These are phyloP conservation scores for Claviceps sp. DNA, from an alignment of 2,329 filamentous ascomycete species.

Conservation along the genomic window DNA sequence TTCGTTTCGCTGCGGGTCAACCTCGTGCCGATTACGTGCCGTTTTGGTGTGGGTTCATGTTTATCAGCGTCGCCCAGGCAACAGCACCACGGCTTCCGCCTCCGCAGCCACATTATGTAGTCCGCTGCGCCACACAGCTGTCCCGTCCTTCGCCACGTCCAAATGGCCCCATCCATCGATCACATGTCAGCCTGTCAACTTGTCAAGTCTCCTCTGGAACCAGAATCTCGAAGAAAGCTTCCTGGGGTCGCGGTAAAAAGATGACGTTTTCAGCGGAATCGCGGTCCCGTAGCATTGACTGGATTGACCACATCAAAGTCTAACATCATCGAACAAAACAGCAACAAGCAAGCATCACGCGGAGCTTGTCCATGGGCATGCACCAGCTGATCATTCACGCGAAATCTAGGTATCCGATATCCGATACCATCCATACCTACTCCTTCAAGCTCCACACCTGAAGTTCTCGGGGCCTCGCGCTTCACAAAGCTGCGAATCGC, in stretches of 20 bases:
- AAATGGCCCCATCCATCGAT: not conserved
- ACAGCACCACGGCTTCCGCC: not conserved
- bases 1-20: not conserved
- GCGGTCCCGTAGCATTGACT: too few species aligned
- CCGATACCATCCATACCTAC: too few species aligned
- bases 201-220: not conserved
- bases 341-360: too few species aligned
- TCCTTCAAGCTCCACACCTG: too few species aligned
- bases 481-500: not conserved
- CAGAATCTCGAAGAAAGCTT: too few species aligned
- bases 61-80: conserved; percentile 7
- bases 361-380: too few species aligned
- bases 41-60: conserved; percentile 2
- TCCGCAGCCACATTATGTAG: too few species aligned
- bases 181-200: not conserved
- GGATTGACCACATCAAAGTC: too few species aligned
- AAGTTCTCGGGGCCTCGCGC: not conserved
- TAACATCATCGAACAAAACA: too few species aligned
- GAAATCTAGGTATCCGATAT: too few species aligned
- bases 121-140: not conserved
- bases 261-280: not conserved
- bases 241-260: not conserved
- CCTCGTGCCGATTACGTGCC: not conserved
- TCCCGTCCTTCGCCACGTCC: not conserved
- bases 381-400: too few species aligned